A percentile compares a stretch with the other conserved stretches of the same genome.
Conservation (phyloP, 2,329 filamentous ascomycete genomes). For the Teratosphaeria pseudoeucalypti region DNA sequence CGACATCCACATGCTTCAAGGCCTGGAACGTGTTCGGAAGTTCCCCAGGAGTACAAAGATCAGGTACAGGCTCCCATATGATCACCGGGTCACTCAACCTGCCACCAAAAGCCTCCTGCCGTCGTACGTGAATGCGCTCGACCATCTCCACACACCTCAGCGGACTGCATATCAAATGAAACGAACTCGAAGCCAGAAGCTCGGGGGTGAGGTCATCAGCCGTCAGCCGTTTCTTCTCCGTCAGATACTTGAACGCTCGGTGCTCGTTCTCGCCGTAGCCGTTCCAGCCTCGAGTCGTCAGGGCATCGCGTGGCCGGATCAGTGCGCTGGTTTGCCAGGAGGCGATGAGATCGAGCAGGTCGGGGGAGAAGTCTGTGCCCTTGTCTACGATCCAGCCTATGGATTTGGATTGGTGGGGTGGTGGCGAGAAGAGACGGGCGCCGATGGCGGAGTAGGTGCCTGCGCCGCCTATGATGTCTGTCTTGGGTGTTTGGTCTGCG, state of each 20-base stretch:
- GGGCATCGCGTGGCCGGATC: conserved; percentile 51
- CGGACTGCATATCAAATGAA: conserved; percentile 81
- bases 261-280: conserved; percentile 56
- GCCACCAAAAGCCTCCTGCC: conserved; percentile 24
- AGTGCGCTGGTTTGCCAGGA: conserved; percentile 68
- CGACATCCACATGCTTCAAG: conserved; percentile 45
- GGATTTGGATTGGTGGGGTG: conserved; percentile 49
- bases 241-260: conserved; percentile 68
- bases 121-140: conserved; percentile 51
- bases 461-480: conserved; percentile 75
- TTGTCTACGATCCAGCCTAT: conserved; percentile 89
- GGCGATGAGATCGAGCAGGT: conserved; percentile 53
- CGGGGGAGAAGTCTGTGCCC: conserved; percentile 72
- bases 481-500: conserved; percentile 45
- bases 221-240: conserved; percentile 73
- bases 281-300: conserved; percentile 89
- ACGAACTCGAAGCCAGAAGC: conserved; percentile 62
- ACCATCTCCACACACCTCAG: conserved; percentile 67
- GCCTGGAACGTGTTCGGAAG: conserved; percentile 44
- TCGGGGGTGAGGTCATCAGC: conserved; percentile 56
- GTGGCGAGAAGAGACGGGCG: conserved; percentile 77
- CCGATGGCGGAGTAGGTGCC: conserved; percentile 81
- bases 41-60: conserved; percentile 65
- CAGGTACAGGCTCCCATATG: conserved; percentile 92
- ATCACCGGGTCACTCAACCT: conserved; percentile 48